These are phyloP conservation scores for Lachnellula willkommii DNA, from an alignment of 2,329 filamentous ascomycete species.

Conservation along the genomic window DNA sequence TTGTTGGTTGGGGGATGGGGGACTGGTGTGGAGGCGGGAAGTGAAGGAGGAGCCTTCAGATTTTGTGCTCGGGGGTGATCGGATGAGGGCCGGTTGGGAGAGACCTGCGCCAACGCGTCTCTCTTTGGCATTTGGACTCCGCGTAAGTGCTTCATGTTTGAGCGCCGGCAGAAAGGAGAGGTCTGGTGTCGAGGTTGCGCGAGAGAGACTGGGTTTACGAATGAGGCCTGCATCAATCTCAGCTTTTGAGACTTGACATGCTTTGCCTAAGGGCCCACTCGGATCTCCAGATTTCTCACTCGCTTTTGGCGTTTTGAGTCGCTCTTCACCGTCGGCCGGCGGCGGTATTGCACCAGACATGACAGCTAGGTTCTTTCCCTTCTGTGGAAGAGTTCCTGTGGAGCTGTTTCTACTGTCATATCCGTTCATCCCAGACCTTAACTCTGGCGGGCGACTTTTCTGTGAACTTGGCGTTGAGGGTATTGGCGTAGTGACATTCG, in stretches of 20 bases:
- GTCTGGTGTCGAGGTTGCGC: constrained; percentile 22
- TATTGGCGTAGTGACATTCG: constrained; percentile 26
- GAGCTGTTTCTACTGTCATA: constrained; percentile 1
- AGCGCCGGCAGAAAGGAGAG: constrained; percentile 35
- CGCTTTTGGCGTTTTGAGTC: not conserved
- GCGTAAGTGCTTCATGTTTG: constrained; percentile 37
- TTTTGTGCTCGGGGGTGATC: constrained; percentile 11
- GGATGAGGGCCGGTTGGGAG: constrained; percentile 1
- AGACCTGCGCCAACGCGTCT: not conserved
- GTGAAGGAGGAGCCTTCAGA: constrained; percentile 12
- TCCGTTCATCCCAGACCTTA: not conserved
- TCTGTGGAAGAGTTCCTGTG: not conserved
- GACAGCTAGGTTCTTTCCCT: not conserved
- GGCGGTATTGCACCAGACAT: constrained; percentile 10
- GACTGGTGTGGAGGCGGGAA: not conserved
- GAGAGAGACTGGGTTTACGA: constrained; percentile 11
- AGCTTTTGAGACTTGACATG: not conserved
- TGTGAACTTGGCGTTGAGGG: constrained; percentile 25
- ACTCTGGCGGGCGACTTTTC: constrained; percentile 11
- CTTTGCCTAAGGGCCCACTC: too few species aligned
- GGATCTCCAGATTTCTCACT: not conserved
- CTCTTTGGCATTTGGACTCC: constrained; percentile 18
- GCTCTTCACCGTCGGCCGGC: constrained; percentile 10
- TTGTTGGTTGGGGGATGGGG: constrained; percentile 6
- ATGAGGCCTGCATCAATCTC: constrained; percentile 5